phyloP scores from a whole-genome alignment of 2,329 filamentous ascomycete species.

The Paecilomyces niveus region DNA sequence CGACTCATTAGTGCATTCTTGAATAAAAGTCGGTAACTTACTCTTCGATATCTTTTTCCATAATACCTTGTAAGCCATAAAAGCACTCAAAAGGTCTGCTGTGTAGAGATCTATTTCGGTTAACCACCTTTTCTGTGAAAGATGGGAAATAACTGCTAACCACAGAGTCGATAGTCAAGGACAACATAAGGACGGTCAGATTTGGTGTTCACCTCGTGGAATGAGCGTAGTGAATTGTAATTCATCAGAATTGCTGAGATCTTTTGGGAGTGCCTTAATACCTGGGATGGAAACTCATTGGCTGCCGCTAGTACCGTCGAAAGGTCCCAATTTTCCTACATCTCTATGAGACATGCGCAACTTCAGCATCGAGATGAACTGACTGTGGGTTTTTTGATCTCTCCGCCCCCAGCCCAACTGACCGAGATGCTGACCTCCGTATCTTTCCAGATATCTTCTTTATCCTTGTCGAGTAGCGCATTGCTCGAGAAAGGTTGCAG shows the following conservation, averaged over 20 bases:
- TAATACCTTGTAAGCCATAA: conserved; percentile 26
- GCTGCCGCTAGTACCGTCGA: conserved; percentile 22
- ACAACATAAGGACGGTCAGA: conserved; percentile 14
- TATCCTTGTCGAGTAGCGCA: conserved; percentile 10
- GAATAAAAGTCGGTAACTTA: background rate
- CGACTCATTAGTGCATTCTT: background rate
- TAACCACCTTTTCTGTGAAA: background rate
- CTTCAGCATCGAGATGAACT: background rate
- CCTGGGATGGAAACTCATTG: conserved; percentile 27
- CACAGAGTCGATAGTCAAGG: conserved; percentile 24
- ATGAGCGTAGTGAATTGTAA: conserved; percentile 22
- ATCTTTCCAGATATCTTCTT: conserved; percentile 10
- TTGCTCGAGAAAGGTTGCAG: conserved; percentile 1
- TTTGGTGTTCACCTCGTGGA: conserved; percentile 21
- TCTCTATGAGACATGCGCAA: background rate
- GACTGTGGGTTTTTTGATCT: conserved; percentile 21
- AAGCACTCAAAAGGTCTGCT: conserved; percentile 22
- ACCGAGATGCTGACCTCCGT: conserved; percentile 27
- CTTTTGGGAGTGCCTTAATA: conserved; percentile 20
- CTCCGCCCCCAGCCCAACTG: conserved; percentile 26
- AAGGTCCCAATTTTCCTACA: conserved; percentile 20
- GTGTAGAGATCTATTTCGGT: conserved; percentile 18
- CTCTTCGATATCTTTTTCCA: conserved; percentile 17
- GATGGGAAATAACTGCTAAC: background rate
- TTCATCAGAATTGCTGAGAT: conserved; percentile 23